Base-by-base conservation (phyloP, 2,329 filamentous ascomycete species). In the Aspergillus unguis region DNA sequence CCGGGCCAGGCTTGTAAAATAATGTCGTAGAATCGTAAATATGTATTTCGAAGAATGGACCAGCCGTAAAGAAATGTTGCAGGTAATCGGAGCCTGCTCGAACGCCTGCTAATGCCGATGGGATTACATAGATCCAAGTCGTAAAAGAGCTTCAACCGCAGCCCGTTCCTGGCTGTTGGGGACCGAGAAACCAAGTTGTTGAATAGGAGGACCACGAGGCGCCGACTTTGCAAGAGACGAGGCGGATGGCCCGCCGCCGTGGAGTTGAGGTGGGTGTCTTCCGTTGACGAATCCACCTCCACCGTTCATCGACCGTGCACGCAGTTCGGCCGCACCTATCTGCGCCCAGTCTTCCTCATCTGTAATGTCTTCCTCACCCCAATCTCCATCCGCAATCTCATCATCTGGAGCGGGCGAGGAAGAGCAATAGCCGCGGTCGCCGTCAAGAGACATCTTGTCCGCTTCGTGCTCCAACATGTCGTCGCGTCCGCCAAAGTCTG, bases 261-360 rank as follows among this genome's bases (percentile, higher is more conserved):
- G 58, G n/a, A 64, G 53, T 40, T 57, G 63, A 26, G 55, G 58
- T 10, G 61, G 58, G 55, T 71, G 65, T 65, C 58, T 65, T 48
- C 66, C 66, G 55, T 68, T 64, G 42, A 73, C 59, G 53, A 74
- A 68, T 50, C 71, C 72, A 48, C 74, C 73, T 32, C 69, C 69
- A 52, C 67, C 77, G 71, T 70, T 77, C 62, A 75, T 75, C 66
- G 71, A 84, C 75, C 74, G 82, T 71, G 79, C 85, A 74, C 92
- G 85, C 61, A 96, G 81, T 59, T 90, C 89, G 50, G 88, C 90
- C 29, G 92, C 90, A 50, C 91, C 92, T 57, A 96, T 87, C 48
- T 88, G 85, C 43, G 88, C 90, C 92, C 92, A 96, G 73, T 97
- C 92, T 72, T 97, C 92, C 68, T 96, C 90, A 68, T 97, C 94